Conservation (phyloP, 2,329 filamentous ascomycete genomes). For the Diaporthe citrichinensis region DNA sequence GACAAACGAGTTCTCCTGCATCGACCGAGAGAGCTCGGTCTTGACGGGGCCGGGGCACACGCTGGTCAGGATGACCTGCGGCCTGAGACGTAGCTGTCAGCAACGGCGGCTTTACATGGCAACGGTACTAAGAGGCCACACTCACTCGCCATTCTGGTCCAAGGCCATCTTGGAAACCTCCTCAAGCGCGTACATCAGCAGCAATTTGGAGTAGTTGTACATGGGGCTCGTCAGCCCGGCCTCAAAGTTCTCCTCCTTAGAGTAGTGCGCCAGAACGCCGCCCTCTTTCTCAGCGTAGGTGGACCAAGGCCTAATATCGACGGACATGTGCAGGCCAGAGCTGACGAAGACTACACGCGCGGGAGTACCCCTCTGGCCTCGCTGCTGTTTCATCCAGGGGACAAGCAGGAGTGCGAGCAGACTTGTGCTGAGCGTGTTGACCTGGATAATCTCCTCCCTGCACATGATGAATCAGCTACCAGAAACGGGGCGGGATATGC, state of each 20-base stretch:
- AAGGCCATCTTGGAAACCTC: slow-evolving; percentile 46
- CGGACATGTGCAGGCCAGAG: slow-evolving; percentile 44
- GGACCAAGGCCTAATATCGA: slow-evolving; percentile 45
- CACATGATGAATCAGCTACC: not conserved
- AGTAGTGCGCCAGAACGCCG: slow-evolving; percentile 47
- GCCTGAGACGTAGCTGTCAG: slow-evolving; percentile 37
- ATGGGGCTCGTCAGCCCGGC: slow-evolving; percentile 40
- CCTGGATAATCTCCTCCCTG: slow-evolving; percentile 67
- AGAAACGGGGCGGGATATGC: not conserved
- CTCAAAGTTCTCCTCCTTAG: slow-evolving; percentile 47
- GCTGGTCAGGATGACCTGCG: slow-evolving; percentile 45
- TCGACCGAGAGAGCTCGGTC: slow-evolving; percentile 37
- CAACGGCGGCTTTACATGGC: not conserved
- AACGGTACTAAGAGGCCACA: not conserved
- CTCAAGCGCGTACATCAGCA: slow-evolving; percentile 45
- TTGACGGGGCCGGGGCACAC: slow-evolving; percentile 38
- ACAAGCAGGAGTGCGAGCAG: slow-evolving; percentile 67
- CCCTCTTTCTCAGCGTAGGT: slow-evolving; percentile 33
- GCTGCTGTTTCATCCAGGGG: slow-evolving; percentile 56
- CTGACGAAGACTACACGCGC: slow-evolving; percentile 47
- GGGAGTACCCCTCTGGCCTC: slow-evolving; percentile 43
- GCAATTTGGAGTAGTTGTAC: slow-evolving; percentile 48
- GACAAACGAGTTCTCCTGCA: slow-evolving; percentile 28
- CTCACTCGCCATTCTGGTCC: slow-evolving; percentile 45
- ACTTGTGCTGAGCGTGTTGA: slow-evolving; percentile 70